Base-by-base conservation (phyloP, 768 basidiomycete species). In the Pisolithus microcarpus region DNA sequence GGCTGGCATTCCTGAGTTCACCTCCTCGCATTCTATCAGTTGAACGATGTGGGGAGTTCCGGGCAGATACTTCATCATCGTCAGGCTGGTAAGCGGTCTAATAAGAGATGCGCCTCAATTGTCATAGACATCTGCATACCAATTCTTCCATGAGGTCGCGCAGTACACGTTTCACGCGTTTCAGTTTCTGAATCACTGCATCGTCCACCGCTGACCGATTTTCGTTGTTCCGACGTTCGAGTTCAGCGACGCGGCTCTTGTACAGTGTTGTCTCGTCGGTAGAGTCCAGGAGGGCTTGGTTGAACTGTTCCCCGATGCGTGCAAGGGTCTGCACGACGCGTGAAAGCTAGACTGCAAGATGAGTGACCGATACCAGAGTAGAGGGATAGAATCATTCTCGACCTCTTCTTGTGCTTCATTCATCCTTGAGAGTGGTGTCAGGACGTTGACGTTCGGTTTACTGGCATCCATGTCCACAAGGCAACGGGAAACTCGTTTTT, bases 101-200 rank as follows among this genome's bases (percentile, higher is more conserved):
- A 9, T 42, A 60, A 47, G 57, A 34, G 28, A 16, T 2, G 18
- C 28, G 6, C 18, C 5, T 23, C 31, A 19, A 36, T 13, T 11
- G n/a, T 10, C 16, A 46, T 31, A 13, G 7, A 19, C 11, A 21
- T n/a, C 52, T 49, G 39, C 54, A 59, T 58, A 72, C 65, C 61
- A 68, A 65, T 51, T 76, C 73, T 26, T 71, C 64, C 15, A 78
- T 46, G 26, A 80, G 61, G 52, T 73, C 70, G 37, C 65, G 58
- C 49, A 79, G 64, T 13, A 77, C 69, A 52, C 66, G 72, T 18
- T 67, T 62, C 26, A 74, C 63, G 44, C 72, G 66, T 8, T 51
- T 58, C 2, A 67, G 31, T 42, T 69, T 65, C 50, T 54, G 65
- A 18, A 67, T 51, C 44, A 69, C 59, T 2, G 60, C 66, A 21